Evolutionary conservation across 2,329 filamentous ascomycete species (phyloP).

Genomic region (Ciborinia camelliae): DNA sequence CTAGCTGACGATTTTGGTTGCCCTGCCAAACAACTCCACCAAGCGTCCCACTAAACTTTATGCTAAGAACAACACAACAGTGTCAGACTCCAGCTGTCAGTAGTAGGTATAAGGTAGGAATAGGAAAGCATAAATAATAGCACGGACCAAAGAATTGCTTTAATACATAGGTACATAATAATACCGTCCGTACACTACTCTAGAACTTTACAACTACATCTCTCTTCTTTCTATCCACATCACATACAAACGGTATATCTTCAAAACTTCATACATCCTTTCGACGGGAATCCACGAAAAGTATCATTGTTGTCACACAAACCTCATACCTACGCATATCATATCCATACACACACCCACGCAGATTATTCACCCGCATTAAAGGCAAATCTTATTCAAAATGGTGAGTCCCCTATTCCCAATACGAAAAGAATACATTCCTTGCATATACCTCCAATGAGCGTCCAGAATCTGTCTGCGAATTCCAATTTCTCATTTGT

Average conservation of each 20-base stretch:
- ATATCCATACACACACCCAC: background rate
- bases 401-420: slow-evolving; percentile 12
- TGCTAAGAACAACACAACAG: slow-evolving; percentile 1
- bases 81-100: too few species aligned
- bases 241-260: background rate
- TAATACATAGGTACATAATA: too few species aligned
- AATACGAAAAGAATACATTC: background rate
- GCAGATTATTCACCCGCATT: background rate
- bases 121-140: slow-evolving; percentile 1
- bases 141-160: slow-evolving; percentile 1
- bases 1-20: too few species aligned
- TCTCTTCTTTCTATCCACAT: background rate
- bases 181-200: too few species aligned
- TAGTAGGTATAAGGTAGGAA: too few species aligned
- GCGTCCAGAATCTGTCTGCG: background rate
- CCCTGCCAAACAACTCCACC: background rate
- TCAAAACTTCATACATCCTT: background rate
- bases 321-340: background rate
- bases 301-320: background rate
- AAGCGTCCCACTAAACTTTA: background rate
- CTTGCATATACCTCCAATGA: slow-evolving; percentile 12
- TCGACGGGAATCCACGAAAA: too few species aligned
- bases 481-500: background rate
- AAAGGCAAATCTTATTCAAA: background rate
- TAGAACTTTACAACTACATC: background rate